phyloP scores from a whole-genome alignment of 2,329 filamentous ascomycete genomes.

The Apiospora hydei region DNA sequence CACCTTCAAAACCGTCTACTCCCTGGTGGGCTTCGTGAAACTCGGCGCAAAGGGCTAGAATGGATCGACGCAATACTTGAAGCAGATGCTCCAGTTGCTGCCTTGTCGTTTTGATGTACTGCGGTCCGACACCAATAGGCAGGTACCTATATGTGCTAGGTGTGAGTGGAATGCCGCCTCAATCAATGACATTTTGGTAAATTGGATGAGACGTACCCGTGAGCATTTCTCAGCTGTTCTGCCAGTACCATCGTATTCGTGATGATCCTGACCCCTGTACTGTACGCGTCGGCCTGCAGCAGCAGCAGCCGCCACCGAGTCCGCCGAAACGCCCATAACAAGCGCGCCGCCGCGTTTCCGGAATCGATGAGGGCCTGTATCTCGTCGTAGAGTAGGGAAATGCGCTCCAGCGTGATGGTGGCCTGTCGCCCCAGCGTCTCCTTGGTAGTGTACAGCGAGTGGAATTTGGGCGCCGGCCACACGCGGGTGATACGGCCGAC shows the following conservation, averaged over 20 bases:
- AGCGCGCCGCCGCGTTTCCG: neutral
- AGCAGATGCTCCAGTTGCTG: neutral
- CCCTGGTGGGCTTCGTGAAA: neutral
- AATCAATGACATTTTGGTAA: no score
- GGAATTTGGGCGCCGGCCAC: neutral
- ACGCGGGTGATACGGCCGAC: neutral
- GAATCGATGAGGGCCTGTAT: neutral
- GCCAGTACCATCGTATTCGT: neutral
- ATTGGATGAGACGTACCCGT: neutral
- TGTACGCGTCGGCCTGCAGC: neutral
- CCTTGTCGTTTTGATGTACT: neutral
- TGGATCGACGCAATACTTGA: neutral
- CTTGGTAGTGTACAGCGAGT: neutral
- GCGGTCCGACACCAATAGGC: fast-evolving
- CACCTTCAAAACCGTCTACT: neutral
- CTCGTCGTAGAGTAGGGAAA: neutral
- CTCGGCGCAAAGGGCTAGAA: neutral
- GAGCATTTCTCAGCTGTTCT: neutral
- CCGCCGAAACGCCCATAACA: neutral
- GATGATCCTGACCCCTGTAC: neutral
- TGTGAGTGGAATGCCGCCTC: neutral
- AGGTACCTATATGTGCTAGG: neutral
- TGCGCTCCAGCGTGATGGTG: neutral
- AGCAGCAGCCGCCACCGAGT: neutral
- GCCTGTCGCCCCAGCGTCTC: neutral